A percentile compares a stretch with the other conserved stretches of the same genome.
Evolutionary conservation across 139 green algal genomes (phyloP).

Genomic region (Coelastrella sp.): DNA sequence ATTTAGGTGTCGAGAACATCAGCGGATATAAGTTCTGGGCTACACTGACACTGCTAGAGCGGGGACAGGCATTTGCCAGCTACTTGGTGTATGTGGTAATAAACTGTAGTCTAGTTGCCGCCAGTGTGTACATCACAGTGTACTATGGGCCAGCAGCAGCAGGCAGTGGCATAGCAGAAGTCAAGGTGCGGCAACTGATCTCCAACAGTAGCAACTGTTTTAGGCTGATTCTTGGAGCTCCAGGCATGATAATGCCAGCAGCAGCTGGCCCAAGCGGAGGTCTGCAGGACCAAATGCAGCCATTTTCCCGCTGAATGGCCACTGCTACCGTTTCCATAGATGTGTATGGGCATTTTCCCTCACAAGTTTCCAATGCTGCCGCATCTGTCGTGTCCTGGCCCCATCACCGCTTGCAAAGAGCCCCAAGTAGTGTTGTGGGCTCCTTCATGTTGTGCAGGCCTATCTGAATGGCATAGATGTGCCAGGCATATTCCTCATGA

Average conservation of each 20-base stretch:
- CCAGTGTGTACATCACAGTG: conserved; percentile 60
- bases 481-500: conserved; percentile 75
- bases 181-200: conserved; percentile 65
- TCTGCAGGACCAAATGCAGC: too few relatives aligned
- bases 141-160: conserved; percentile 75
- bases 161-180: conserved; percentile 84
- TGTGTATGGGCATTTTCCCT: too few relatives aligned
- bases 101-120: conserved; percentile 73
- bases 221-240: too few relatives aligned
- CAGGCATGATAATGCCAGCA: too few relatives aligned
- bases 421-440: background rate
- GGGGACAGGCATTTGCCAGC: conserved; percentile 49
- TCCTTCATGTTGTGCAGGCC: conserved; percentile 47
- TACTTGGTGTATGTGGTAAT: conserved; percentile 67
- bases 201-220: too few relatives aligned
- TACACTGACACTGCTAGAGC: conserved; percentile 68
- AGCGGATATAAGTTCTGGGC: conserved; percentile 82
- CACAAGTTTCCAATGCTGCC: too few relatives aligned
- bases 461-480: conserved; percentile 90
- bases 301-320: too few relatives aligned
- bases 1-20: conserved; percentile 87
- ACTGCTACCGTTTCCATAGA: too few relatives aligned
- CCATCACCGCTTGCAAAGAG: background rate
- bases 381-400: background rate
- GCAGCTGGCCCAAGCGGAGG: too few relatives aligned